These are phyloP conservation scores for Mucor lusitanicus DNA, from an alignment of 371 early-diverging fungal genomes.

Conservation along the genomic window DNA sequence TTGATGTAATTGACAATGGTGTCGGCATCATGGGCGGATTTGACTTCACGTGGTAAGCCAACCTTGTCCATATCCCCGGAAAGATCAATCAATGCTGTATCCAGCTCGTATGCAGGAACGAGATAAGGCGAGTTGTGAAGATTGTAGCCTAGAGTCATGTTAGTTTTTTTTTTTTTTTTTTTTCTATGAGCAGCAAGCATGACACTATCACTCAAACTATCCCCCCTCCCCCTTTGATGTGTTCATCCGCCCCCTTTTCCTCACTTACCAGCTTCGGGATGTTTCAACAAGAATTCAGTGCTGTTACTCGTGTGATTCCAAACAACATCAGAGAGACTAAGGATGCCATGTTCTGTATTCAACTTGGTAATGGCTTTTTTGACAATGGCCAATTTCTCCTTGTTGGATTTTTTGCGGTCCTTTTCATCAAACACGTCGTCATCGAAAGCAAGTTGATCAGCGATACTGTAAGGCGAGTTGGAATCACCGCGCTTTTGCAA, in stretches of 20 bases:
- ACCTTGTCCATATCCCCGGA: conserved; percentile 59
- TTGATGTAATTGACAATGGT: conserved; percentile 64
- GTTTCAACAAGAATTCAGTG: conserved; percentile 85
- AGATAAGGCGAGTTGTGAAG: conserved; percentile 93
- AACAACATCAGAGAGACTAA: conserved; percentile 91
- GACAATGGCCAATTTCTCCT: conserved; percentile 62
- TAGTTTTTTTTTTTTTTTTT: too few relatives aligned
- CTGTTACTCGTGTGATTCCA: conserved; percentile 98
- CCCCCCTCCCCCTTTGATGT: neutral
- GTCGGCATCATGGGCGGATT: conserved; percentile 68
- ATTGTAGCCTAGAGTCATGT: conserved; percentile 76
- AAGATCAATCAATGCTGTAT: conserved; percentile 78
- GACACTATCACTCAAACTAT: neutral
- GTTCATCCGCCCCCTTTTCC: too few relatives aligned
- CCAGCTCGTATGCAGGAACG: conserved; percentile 90
- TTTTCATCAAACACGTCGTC: conserved; percentile 77
- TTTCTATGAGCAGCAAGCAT: neutral
- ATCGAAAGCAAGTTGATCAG: conserved; percentile 85
- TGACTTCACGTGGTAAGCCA: conserved; percentile 54
- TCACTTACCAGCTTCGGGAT: conserved; percentile 87
- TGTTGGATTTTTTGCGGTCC: conserved; percentile 46
- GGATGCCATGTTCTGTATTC: conserved; percentile 65
- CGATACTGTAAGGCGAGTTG: conserved; percentile 95
- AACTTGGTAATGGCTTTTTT: conserved; percentile 55
- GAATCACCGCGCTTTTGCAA: conserved; percentile 87